Evolutionary conservation across 306 rosid genomes (phyloP), one percentile per base, ranked within the genome.

Genomic region (Pyrus pyrifolia): DNA sequence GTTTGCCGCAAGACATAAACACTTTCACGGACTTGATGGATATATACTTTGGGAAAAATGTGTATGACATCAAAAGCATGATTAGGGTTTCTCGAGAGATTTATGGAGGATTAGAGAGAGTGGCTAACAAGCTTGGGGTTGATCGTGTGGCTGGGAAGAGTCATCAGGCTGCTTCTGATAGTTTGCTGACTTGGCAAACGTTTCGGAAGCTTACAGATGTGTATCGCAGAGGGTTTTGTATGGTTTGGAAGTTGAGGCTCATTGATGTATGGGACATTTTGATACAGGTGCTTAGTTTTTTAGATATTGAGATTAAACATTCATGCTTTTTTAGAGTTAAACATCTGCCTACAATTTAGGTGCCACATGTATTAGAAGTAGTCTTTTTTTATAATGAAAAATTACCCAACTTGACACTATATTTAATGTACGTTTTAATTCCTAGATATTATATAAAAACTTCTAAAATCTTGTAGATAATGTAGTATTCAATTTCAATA

Each of bases 141-240:
- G 19, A 35, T 25, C 69, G 77, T 23, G 58, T 2, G 40, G 42
- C 19, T 2, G 68, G 57, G 19, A 59, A 73, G 77, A 73, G 68
- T 40, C 77, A 73, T 35, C 77, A 59, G 58, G 77, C 68, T 19
- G 68, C 58, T 21, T 73, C 44, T 42, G 77, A 73, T 59, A 59
- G 77, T 59, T 67, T 73, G 2, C 22, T 73, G 77, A 73, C 77
- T 40, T 40, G 27, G 31, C 68, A 15, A 5, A 73, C 55, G 11
- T 73, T 22, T 42, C 2, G 25, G 19, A 59, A 23, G 68, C 77
- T 57, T 15, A 9, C n/a, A 22, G 46, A 33, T 19, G 46, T 63
- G 68, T 30, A 63, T 31, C 2, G 6, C 42, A 8, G 6, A 29
- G 74, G 61, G 61, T 33, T 70, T 9, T 70, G 61, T 51, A 51